Base-by-base conservation (phyloP, 1,139 yeast species). In the Yamadazyma triangularis region DNA sequence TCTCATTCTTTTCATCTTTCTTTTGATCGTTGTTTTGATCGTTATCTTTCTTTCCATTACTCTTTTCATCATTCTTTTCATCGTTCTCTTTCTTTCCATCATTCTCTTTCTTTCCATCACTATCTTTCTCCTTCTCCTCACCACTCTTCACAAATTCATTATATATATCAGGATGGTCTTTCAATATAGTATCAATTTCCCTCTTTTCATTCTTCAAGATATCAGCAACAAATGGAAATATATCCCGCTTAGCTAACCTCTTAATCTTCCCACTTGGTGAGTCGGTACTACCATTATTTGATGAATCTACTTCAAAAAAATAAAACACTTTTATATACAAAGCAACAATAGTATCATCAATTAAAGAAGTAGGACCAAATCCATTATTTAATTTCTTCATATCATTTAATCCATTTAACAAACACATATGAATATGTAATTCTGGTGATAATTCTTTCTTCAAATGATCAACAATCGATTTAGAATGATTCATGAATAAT, bases 331-430 rank as follows among this genome's bases (percentile, higher is more conserved):
- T 64, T 42, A 85, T 56, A 47, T 70, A 86, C 0, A 83, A 51
- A 2, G 82, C 71, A 19, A 81, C 80, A 38, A 77, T 73, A 0
- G 87, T 71, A 44, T 86, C 94, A 50, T 86, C 95, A 24, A 84
- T 73, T 18, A 75, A 60, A 0, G 91, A 81, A 0, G 94, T 83
- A 0, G 94, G 80, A 0, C 89, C 91, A 51, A 79, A 81, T 0
- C 95, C 95, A 48, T 79, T 84, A 38, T 87, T 86, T 50, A 81
- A 64, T 36, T 83, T 74, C 39, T 86, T 71, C 49, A 84, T 66
- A 32, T 82, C 91, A 11, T 72, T 69, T 2, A 79, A 60, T 22
- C 78, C 79, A 40, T 61, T 63, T 15, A 84, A 51, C 25, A 74
- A 57, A 32, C 70, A 64, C 4, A 76, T 44, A 18, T 56, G 46